Base-by-base conservation (phyloP, 208 protist species). In the Zelonia costaricensis region DNA sequence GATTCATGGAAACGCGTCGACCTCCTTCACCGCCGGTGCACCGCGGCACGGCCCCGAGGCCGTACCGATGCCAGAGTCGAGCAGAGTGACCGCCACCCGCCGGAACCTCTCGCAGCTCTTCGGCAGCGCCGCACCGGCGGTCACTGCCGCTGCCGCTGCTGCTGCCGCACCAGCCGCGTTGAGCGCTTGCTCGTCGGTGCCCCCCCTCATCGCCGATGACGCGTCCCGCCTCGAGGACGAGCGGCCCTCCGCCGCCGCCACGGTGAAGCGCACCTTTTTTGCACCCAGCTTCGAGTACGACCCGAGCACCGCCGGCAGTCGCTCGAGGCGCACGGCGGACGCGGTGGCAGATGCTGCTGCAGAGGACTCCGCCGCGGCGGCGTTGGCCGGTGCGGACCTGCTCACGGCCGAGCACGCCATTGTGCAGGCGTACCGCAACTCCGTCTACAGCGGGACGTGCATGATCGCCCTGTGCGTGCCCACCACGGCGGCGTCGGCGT, bases 391-490 rank as follows among this genome's bases (percentile, higher is more conserved):
- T 0, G 39, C 33, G 13, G 57, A 40, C n/a, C 44, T 81, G 16
- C 71, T 67, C 43, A 86, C 77, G 16, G 79, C 72, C 3, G n/a
- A 65, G 43, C 79, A 86, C 35, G 69, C 69, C 5, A 40, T 76
- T 2, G 69, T 86, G 33, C 62, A 87, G 43, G 72, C 71, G 22
- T 92, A 86, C 56, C 78, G 71, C 10, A 78, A 74, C 25, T 65
- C 80, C 20, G 47, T 57, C 0, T 65, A 57, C 39, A 54, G 73
- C 22, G 81, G 81, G 45, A 71, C 79, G 23, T 84, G 76, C 44
- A 60, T 82, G 31, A 55, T 81, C n/a, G 81, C 81, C 2, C 22
- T 84, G 16, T 82, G 77, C 76, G 79, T 88, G 33, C 77, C 80
- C 39, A 28, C 58, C 40, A 5, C 49, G 8, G 53, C 62, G 22